phyloP scores from a whole-genome alignment of 129 eudicot species.

The Sambucus nigra region DNA sequence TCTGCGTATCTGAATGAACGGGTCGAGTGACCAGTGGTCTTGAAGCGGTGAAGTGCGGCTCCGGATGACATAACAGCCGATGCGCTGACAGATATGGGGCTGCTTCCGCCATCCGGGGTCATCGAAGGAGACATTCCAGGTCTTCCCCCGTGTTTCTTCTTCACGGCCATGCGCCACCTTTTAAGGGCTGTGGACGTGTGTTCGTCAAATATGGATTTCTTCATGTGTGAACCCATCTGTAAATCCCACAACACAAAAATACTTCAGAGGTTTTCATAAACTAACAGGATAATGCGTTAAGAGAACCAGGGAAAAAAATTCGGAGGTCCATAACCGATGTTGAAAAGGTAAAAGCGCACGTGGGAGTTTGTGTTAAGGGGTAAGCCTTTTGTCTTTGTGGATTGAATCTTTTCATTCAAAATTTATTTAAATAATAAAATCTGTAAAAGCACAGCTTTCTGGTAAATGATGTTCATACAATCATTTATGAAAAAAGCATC shows the following conservation, averaged over 20 bases:
- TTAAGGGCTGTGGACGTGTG: conserved; percentile 63
- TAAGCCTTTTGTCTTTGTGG: too few relatives aligned
- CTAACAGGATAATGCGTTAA: too few relatives aligned
- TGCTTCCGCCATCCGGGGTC: conserved; percentile 23
- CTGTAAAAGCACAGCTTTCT: too few relatives aligned
- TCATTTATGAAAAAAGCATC: too few relatives aligned
- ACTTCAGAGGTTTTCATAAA: too few relatives aligned
- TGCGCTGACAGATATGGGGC: conserved; percentile 35
- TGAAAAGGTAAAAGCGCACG: too few relatives aligned
- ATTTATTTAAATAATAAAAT: too few relatives aligned
- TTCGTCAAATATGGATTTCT: conserved; percentile 70
- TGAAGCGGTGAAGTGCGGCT: conserved; percentile 50
- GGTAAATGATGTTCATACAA: too few relatives aligned
- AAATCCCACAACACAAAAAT: background rate
- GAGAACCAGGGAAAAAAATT: too few relatives aligned
- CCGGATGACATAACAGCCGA: conserved; percentile 20
- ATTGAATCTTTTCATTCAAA: too few relatives aligned
- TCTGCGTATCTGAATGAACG: conserved; percentile 26
- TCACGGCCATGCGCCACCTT: conserved; percentile 55
- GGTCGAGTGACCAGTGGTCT: conserved; percentile 58
- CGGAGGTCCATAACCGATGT: too few relatives aligned
- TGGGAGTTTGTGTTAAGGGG: too few relatives aligned
- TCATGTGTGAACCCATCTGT: conserved; percentile 85
- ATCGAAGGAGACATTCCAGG: conserved; percentile 32
- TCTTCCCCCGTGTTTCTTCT: conserved; percentile 43